Conservation (phyloP, 2,329 filamentous ascomycete genomes). For the Juglanconis sp. region DNA sequence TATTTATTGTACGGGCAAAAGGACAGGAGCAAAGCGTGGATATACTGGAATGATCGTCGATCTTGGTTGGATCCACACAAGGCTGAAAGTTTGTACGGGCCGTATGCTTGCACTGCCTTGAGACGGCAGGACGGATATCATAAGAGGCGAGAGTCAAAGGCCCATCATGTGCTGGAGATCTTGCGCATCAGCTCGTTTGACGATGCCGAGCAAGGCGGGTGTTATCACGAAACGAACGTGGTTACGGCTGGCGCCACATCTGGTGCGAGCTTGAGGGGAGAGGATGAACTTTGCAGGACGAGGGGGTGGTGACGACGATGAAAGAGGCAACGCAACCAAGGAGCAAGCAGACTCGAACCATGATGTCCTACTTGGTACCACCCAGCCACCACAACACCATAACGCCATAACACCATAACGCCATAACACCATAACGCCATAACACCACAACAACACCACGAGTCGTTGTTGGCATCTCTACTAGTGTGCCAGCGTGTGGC, state of each 20-base stretch:
- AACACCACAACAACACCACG: not conserved
- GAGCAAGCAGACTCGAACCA: not conserved
- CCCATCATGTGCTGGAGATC: too few species aligned
- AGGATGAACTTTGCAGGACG: not conserved
- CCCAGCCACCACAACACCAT: not conserved
- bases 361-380: not conserved
- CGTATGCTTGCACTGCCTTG: constrained; percentile 3
- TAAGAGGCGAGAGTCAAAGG: constrained; percentile 8
- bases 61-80: not conserved
- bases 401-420: too few species aligned
- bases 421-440: not conserved
- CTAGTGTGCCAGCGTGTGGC: too few species aligned
- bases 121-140: constrained; percentile 1
- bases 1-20: too few species aligned
- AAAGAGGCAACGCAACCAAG: constrained; percentile 8
- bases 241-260: constrained; percentile 6
- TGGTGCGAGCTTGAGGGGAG: not conserved
- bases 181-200: too few species aligned
- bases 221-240: not conserved
- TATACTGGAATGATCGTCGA: not conserved
- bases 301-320: constrained; percentile 1
- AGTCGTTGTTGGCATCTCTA: too few species aligned
- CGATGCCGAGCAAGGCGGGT: not conserved
- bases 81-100: not conserved
- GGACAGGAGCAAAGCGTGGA: not conserved